Evolutionary conservation across 192 early-diverging fungal species (phyloP).

Genomic region (Entrophospora sp.): DNA sequence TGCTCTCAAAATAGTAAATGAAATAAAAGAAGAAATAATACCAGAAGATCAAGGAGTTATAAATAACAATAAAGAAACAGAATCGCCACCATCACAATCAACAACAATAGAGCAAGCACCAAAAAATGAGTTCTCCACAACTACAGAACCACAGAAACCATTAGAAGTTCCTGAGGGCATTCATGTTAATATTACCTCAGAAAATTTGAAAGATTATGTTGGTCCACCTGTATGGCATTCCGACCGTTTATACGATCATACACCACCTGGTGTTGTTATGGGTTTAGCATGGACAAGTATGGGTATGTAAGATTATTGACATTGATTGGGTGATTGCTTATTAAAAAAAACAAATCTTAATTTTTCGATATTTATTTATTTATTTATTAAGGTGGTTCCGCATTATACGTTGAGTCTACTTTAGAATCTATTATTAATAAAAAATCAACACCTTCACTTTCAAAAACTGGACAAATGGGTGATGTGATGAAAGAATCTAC

Average conservation of each 20-base stretch:
- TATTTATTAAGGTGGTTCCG: slow-evolving; percentile 59
- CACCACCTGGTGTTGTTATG: slow-evolving; percentile 95
- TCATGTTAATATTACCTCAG: slow-evolving; percentile 54
- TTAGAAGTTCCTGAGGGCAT: slow-evolving; percentile 44
- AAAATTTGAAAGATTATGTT: slow-evolving; percentile 86
- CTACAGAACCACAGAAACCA: slow-evolving; percentile 31
- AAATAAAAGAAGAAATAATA: slow-evolving; percentile 30
- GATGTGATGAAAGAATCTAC: slow-evolving; percentile 99
- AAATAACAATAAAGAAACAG: background rate
- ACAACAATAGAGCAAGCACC: background rate
- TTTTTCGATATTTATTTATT: background rate
- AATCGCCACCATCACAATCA: too few relatives aligned
- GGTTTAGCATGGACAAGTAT: slow-evolving; percentile 96
- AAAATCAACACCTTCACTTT: slow-evolving; percentile 49
- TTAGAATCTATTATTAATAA: slow-evolving; percentile 65
- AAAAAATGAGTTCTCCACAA: slow-evolving; percentile 19
- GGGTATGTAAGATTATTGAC: slow-evolving; percentile 48
- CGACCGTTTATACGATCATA: slow-evolving; percentile 85
- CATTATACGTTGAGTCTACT: slow-evolving; percentile 93
- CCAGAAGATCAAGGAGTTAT: slow-evolving; percentile 16
- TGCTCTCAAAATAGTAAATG: slow-evolving; percentile 76
- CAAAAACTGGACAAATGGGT: slow-evolving; percentile 92
- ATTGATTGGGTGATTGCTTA: slow-evolving; percentile 63
- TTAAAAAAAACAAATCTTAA: slow-evolving; percentile 62
- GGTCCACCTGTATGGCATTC: slow-evolving; percentile 80